These are phyloP conservation scores for Metroxylon sagu DNA, from an alignment of 176 grass and related monocot species.

Conservation along the genomic window DNA sequence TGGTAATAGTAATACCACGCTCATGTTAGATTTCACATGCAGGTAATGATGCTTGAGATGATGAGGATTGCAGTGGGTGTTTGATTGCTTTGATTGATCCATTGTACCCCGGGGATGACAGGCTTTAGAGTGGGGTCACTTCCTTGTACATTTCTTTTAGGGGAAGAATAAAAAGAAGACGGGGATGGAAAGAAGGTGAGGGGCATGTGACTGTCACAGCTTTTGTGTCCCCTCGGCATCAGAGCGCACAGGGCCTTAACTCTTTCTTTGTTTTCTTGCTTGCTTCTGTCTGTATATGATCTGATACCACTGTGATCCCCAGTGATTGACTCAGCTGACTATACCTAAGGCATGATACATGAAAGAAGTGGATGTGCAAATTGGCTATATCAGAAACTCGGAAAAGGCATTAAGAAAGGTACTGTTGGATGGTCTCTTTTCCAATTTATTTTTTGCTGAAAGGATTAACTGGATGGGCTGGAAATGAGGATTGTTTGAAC, in stretches of 20 bases:
- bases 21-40: background rate
- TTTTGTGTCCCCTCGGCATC: constrained; percentile 19
- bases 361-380: background rate
- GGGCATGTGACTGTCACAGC: constrained; percentile 26
- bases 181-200: constrained; percentile 17
- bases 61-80: constrained; percentile 8
- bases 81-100: constrained; percentile 27
- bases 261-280: constrained; percentile 12
- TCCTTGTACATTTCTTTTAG: constrained; percentile 22
- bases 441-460: too few species aligned
- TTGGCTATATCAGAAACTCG: background rate
- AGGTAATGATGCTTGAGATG: constrained; percentile 27
- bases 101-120: constrained; percentile 23
- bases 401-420: too few species aligned
- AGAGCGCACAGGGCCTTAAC: background rate
- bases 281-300: background rate
- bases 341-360: background rate
- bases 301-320: background rate
- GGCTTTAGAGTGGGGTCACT: constrained; percentile 12
- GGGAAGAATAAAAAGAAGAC: constrained; percentile 30
- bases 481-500: too few species aligned
- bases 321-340: background rate
- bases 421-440: too few species aligned
- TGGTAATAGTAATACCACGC: too few species aligned
- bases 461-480: too few species aligned